Conservation (phyloP, 768 basidiomycete species). For the Kwoniella dejecticola region DNA sequence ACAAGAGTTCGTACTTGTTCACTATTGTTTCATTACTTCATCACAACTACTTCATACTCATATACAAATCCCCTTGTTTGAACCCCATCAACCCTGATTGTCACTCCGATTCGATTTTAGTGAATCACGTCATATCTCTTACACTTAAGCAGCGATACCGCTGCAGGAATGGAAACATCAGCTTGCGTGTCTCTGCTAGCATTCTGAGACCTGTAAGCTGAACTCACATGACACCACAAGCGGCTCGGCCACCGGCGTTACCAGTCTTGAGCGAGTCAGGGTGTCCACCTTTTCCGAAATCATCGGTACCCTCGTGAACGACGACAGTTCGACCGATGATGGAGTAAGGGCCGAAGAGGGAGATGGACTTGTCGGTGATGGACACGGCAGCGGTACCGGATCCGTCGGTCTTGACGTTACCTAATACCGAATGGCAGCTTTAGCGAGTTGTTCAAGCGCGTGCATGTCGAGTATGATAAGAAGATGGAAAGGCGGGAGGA, state of each 20-base stretch:
- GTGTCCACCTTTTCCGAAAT: slow-evolving; percentile 71
- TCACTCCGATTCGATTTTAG: background rate
- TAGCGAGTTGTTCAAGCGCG: background rate
- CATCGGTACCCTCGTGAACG: slow-evolving; percentile 75
- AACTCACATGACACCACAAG: slow-evolving; percentile 78
- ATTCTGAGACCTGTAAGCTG: background rate
- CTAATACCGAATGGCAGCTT: slow-evolving; percentile 58
- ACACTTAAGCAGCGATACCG: slow-evolving; percentile 26
- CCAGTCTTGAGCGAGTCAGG: slow-evolving; percentile 75
- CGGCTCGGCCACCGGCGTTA: slow-evolving; percentile 70
- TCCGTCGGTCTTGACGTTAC: slow-evolving; percentile 69
- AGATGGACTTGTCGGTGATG: slow-evolving; percentile 65
- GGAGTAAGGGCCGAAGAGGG: slow-evolving; percentile 68
- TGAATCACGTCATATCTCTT: background rate
- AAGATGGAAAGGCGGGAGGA: background rate
- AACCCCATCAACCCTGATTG: background rate
- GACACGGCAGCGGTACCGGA: slow-evolving; percentile 64
- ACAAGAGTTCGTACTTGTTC: no score
- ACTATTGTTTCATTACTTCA: background rate
- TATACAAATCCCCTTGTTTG: background rate
- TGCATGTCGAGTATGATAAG: background rate
- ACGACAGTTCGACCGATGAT: slow-evolving; percentile 77
- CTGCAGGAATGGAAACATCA: background rate
- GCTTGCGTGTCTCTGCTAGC: no score
- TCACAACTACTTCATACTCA: background rate